phyloP scores from a whole-genome alignment of 2,329 filamentous ascomycete species.

The Dothidotthia symphoricarpi region DNA sequence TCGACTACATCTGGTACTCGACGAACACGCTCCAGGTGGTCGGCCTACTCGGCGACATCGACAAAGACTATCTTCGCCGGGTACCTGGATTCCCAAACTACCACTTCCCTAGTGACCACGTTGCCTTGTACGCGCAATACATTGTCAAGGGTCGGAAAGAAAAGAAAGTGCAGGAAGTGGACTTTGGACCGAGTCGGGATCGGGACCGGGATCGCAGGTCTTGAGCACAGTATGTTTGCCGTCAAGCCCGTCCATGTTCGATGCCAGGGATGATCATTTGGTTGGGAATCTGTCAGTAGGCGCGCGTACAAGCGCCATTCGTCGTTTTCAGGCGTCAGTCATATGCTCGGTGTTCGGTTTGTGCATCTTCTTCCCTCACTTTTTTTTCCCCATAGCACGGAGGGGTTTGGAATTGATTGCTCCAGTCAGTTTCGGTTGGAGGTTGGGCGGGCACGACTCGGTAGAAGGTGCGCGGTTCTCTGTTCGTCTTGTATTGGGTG shows the following conservation, averaged over 20 bases:
- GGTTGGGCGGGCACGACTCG: constrained; percentile 12
- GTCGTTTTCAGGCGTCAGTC: constrained; percentile 37
- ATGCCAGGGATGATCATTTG: constrained; percentile 6
- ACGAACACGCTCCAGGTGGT: constrained; percentile 84
- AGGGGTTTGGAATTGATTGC: constrained; percentile 25
- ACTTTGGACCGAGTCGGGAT: constrained; percentile 38
- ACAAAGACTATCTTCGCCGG: constrained; percentile 77
- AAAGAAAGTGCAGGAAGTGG: constrained; percentile 49
- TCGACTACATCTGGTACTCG: constrained; percentile 98
- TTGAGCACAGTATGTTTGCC: constrained; percentile 8
- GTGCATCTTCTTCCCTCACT: constrained; percentile 11
- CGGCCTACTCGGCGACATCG: constrained; percentile 80
- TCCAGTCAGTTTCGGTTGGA: constrained; percentile 12
- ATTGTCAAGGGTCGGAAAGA: constrained; percentile 85
- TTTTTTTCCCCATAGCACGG: background rate
- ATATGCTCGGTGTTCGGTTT: constrained; percentile 36
- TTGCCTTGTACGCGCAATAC: constrained; percentile 86
- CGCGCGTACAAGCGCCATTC: constrained; percentile 26
- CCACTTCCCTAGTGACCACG: constrained; percentile 90
- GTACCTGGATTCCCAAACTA: constrained; percentile 92
- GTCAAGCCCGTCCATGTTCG: background rate
- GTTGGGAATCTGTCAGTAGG: constrained; percentile 34
- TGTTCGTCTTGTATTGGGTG: constrained; percentile 22
- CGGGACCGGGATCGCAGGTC: constrained; percentile 27
- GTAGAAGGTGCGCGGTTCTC: constrained; percentile 18